Evolutionary conservation across 352 stramenopile genomes (phyloP).

Genomic region (Discostella stelligera): DNA sequence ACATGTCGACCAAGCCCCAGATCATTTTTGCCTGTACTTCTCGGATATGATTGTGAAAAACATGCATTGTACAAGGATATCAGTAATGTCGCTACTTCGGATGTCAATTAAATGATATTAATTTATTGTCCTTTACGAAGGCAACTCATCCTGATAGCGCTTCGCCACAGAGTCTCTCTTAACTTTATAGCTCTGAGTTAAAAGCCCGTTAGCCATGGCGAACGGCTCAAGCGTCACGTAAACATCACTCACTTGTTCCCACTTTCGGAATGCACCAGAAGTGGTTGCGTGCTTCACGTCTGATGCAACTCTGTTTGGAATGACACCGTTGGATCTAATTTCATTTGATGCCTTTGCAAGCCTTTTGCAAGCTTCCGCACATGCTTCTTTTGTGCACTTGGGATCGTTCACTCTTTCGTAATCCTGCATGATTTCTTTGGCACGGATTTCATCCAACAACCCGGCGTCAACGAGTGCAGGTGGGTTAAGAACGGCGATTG

Average conservation of each 20-base stretch:
- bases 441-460: slow-evolving; percentile 48
- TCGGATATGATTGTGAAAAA: neutral
- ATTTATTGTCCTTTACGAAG: slow-evolving; percentile 6
- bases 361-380: slow-evolving; percentile 31
- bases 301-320: slow-evolving; percentile 46
- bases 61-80: neutral
- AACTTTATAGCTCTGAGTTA: slow-evolving; percentile 82
- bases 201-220: slow-evolving; percentile 79
- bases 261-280: slow-evolving; percentile 59
- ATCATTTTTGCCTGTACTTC: neutral
- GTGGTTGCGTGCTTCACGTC: slow-evolving; percentile 61
- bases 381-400: slow-evolving; percentile 66
- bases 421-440: slow-evolving; percentile 51
- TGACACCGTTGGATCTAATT: slow-evolving; percentile 53
- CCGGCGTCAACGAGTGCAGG: slow-evolving; percentile 57
- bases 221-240: slow-evolving; percentile 80
- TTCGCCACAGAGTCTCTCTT: slow-evolving; percentile 72
- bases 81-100: neutral
- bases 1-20: neutral
- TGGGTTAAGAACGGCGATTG: slow-evolving; percentile 71
- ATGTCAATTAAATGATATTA: neutral
- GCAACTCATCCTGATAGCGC: slow-evolving; percentile 62
- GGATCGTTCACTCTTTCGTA: slow-evolving; percentile 78
- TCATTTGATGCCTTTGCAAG: slow-evolving; percentile 50
- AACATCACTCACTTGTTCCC: slow-evolving; percentile 69